A percentile compares a stretch with the other conserved stretches of the same genome.
Evolutionary conservation across 2,329 filamentous ascomycete species (phyloP).

Genomic region (Trichoderma harzianum): DNA sequence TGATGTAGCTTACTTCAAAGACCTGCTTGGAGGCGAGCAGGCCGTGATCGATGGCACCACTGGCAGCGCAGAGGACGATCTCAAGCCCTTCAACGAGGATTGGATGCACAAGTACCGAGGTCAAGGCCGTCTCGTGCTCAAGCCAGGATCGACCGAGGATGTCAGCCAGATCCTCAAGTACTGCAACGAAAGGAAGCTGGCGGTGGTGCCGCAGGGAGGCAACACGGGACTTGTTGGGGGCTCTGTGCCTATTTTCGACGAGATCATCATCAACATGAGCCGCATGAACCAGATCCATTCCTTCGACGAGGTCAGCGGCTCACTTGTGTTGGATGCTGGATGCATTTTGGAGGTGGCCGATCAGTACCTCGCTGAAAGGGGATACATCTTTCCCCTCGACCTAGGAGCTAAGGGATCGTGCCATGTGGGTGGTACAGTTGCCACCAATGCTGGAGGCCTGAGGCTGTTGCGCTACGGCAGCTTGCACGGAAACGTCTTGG

Average conservation of each 20-base stretch:
- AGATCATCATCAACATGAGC: conserved; percentile 88
- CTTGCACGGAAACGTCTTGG: conserved; percentile 87
- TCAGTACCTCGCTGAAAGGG: conserved; percentile 75
- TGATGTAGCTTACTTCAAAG: conserved; percentile 79
- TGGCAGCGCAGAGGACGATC: conserved; percentile 62
- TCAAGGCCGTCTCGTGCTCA: conserved; percentile 81
- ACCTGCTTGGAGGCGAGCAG: conserved; percentile 67
- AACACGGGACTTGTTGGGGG: conserved; percentile 96
- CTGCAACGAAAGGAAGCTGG: conserved; percentile 89
- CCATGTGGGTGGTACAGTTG: conserved; percentile 92
- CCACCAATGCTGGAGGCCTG: conserved; percentile 91
- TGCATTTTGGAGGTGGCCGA: conserved; percentile 88
- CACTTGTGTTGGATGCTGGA: conserved; percentile 85
- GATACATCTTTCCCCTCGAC: conserved; percentile 91
- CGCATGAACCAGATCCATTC: conserved; percentile 89
- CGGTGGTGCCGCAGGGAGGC: conserved; percentile 93
- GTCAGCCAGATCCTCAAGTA: conserved; percentile 89
- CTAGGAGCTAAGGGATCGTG: conserved; percentile 97
- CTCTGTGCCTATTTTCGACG: conserved; percentile 94
- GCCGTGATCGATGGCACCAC: conserved; percentile 78
- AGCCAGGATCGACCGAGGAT: conserved; percentile 79
- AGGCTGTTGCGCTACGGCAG: conserved; percentile 89
- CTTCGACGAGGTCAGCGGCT: conserved; percentile 90
- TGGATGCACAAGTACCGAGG: conserved; percentile 99
- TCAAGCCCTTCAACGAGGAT: conserved; percentile 91